Evolutionary conservation across 2,329 filamentous ascomycete genomes (phyloP), one percentile per base, ranked within the genome.

Genomic region (Pezicula carpinea): DNA sequence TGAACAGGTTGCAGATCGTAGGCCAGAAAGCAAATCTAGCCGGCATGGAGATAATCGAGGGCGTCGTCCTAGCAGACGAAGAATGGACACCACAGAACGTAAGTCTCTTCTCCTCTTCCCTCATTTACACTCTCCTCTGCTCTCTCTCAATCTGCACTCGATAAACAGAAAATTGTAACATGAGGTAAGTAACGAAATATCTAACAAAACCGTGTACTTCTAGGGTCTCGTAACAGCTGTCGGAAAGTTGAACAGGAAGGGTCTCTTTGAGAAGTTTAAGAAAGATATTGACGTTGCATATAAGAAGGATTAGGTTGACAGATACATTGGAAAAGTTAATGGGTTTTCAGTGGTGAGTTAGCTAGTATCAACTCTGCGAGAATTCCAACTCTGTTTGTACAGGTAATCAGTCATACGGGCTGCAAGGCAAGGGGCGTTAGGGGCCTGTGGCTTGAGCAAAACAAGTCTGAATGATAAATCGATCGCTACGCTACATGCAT

Each of bases 11-110:
- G 50, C 75, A 86, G 56, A 65, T 66, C 13, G 73, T 76, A 8
- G 88, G 78, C 13, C 81, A 76, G 67, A 80, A 76, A 59, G 82
- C 79, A 15, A 83, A 84, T 13, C 71, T 95, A 32, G 70, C 74
- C 1, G 71, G 76, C 7, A 82, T 92, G 44, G 88, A 93, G 72
- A 80, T 84, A 51, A 75, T 95, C 36, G 75, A 79, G 21, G 87
- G 83, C 42, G 83, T 93, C 19, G 85, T 92, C 23, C 65, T 95
- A 46, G 81, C 83, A 1, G 86, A 91, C 53, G 88, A 91, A 62
- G 89, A 93, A 67, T 95, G 89, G 89, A 91, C 85, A 47, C 86
- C 89, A 40, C 77, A 82, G 45, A 92, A 83, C 63, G 87, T 91
- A 72, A 82, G 86, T 78, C 48, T 36, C 64, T 32, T 23, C 19